These are phyloP conservation scores for Hypoxylon rickii DNA, from an alignment of 495 filamentous ascomycete genomes.

Conservation along the genomic window DNA sequence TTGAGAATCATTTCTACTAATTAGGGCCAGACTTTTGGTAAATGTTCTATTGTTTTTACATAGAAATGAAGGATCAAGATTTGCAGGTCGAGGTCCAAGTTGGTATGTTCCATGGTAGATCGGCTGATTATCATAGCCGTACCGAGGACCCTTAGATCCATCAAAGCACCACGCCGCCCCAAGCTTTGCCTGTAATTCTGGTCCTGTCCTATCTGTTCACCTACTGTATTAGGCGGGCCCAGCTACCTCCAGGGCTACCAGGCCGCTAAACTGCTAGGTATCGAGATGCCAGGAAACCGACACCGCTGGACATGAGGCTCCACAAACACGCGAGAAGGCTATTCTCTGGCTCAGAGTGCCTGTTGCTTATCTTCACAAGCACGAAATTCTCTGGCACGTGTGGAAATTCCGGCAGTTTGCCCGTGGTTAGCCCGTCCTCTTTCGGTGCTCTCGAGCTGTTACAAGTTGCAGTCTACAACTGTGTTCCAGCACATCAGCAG, in stretches of 20 bases:
- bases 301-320: constrained; percentile 30
- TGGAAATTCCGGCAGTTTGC: constrained; percentile 7
- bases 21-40: constrained; percentile 14
- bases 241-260: not conserved
- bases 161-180: constrained; percentile 21
- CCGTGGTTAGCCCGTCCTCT: not conserved
- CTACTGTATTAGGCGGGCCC: constrained; percentile 8
- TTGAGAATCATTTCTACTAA: constrained; percentile 8
- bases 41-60: constrained; percentile 9
- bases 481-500: not conserved
- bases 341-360: constrained; percentile 8
- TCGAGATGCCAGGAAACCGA: too few species aligned
- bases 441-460: not conserved
- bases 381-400: constrained; percentile 3
- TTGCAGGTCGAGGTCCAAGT: constrained; percentile 17
- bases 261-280: too few species aligned
- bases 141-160: constrained; percentile 30
- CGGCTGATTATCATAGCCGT: constrained; percentile 29
- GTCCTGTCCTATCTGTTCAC: not conserved
- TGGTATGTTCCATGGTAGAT: constrained; percentile 27
- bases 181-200: constrained; percentile 8
- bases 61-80: constrained; percentile 34
- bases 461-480: not conserved
- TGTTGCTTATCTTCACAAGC: constrained; percentile 12
- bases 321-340: constrained; percentile 27